These are phyloP conservation scores for Phytophthora tentaculata DNA, from an alignment of 352 stramenopile species.

Conservation along the genomic window DNA sequence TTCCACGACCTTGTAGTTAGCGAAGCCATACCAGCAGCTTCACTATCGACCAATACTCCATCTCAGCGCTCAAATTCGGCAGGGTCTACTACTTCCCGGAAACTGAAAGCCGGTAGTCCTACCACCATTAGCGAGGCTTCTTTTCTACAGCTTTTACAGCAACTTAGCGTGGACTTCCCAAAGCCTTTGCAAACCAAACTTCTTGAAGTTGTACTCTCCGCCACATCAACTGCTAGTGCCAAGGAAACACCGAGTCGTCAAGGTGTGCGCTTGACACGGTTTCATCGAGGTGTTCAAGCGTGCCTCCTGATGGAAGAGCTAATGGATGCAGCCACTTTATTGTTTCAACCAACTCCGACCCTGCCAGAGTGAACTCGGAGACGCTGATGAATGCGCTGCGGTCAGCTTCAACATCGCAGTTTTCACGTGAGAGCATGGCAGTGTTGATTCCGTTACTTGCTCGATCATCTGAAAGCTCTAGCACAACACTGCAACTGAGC, in stretches of 20 bases:
- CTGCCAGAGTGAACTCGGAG: conserved; percentile 5
- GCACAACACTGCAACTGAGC: conserved; percentile 15
- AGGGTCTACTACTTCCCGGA: neutral
- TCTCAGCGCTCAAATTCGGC: conserved; percentile 11
- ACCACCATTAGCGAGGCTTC: conserved; percentile 20
- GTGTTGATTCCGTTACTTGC: conserved; percentile 12
- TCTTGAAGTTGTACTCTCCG: conserved; percentile 4
- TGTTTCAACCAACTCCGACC: conserved; percentile 18
- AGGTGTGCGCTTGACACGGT: conserved; percentile 20
- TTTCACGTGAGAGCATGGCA: conserved; percentile 16
- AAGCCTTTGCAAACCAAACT: conserved; percentile 23
- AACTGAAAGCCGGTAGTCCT: conserved; percentile 8
- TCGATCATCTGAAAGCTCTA: neutral
- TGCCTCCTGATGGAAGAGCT: conserved; percentile 35
- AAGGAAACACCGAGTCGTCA: conserved; percentile 4
- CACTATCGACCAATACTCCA: conserved; percentile 4
- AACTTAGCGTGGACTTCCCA: conserved; percentile 30
- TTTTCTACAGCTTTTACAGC: conserved; percentile 29
- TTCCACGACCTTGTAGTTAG: conserved; percentile 26
- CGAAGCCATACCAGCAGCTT: neutral
- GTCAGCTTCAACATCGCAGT: conserved; percentile 28
- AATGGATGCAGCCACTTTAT: conserved; percentile 21
- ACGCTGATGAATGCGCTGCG: conserved; percentile 12
- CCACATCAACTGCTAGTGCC: neutral
- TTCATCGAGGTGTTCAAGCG: conserved; percentile 26